Base-by-base conservation (phyloP, 2,329 filamentous ascomycete genomes). In the Fusarium citri region DNA sequence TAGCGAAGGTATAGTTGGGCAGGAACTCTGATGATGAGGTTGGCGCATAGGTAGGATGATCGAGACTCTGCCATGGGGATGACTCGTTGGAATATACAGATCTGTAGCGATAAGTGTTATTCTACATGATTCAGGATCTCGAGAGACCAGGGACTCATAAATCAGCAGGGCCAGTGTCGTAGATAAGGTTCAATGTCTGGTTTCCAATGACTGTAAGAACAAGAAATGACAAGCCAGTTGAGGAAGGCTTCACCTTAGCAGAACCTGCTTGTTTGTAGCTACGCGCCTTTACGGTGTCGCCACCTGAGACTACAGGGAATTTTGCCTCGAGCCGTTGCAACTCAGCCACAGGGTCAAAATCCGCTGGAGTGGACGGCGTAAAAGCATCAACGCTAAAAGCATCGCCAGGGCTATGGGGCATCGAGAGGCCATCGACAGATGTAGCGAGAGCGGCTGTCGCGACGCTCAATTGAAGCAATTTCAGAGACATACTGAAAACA, bases 81-180 rank as follows among this genome's bases (percentile, higher is more conserved):
- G 31, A 41, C 1, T 53, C 55, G 5, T 57, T 57, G 5, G 55
- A 53, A 6, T 30, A 53, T 1, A 57, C 46, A 31, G 23, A 53
- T 25, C 55, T 57, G 3, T 0, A 0, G 6, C 6, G 3, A 5
- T 0, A 18, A 4, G 1, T 20, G 16, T 53, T 2, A 53, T 31
- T 25, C 6, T 18, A 0, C 18, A 34, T 34, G 3, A 2, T 48
- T 2, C 11, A 8, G 1, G 4, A 14, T 1, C 16, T 34, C 1
- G 8, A 22, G 1, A 6, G 25, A 20, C 2, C 5, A 3, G 1
- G 3, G 10, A 41, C 31, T 25, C 0, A 57, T 31, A 53, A 6
- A 18, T 57, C 55, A 0, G 46, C 31, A 11, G 46, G 53, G 6
- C 46, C 46, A 25, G 55, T 57, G 9, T 54, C 31, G 8, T 54